Conservation (phyloP, 2,329 filamentous ascomycete species). For the Tympanopsis confertula region DNA sequence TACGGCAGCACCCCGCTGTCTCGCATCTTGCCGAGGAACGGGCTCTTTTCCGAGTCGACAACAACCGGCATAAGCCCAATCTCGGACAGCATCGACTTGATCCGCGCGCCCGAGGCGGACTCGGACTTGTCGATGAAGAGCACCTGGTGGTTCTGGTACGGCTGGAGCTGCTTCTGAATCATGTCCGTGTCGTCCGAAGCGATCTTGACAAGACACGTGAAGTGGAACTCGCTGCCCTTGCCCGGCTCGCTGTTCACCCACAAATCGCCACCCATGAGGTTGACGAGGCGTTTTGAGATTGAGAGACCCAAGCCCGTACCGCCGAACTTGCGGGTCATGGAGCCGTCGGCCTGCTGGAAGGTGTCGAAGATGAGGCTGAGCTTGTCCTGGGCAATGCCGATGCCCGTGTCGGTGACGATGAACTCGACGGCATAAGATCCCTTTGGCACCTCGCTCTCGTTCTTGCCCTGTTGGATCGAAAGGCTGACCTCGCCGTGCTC, state of each 20-base stretch:
- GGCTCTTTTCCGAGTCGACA: conserved; percentile 67
- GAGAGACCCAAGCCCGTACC: conserved; percentile 88
- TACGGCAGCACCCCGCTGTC: conserved; percentile 56
- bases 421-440: conserved; percentile 92
- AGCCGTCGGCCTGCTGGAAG: conserved; percentile 95
- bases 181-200: conserved; percentile 67
- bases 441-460: conserved; percentile 47
- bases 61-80: conserved; percentile 75
- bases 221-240: conserved; percentile 88
- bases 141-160: conserved; percentile 87
- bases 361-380: conserved; percentile 96
- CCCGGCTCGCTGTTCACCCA: conserved; percentile 92
- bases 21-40: conserved; percentile 38
- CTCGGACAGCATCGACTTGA: conserved; percentile 64
- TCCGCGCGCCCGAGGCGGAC: conserved; percentile 61
- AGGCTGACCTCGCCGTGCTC: conserved; percentile 93
- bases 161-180: conserved; percentile 72
- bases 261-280: conserved; percentile 89
- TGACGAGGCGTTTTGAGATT: conserved; percentile 89
- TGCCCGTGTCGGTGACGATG: conserved; percentile 88
- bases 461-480: conserved; percentile 65
- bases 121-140: conserved; percentile 88
- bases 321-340: conserved; percentile 89
- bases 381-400: conserved; percentile 91
- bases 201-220: conserved; percentile 82